Conservation (phyloP, 805 yeast species). For the Scheffersomyces lignosus region DNA sequence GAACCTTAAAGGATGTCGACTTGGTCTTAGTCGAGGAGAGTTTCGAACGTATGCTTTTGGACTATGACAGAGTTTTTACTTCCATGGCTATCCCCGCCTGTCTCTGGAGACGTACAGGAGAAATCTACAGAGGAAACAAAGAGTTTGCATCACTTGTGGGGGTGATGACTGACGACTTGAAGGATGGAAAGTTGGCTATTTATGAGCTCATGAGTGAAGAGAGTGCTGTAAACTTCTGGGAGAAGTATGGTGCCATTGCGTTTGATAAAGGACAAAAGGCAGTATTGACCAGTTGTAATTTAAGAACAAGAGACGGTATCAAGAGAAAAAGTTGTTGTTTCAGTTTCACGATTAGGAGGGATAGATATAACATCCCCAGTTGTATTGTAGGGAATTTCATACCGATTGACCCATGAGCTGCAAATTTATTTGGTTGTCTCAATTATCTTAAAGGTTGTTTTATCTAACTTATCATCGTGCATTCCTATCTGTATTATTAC, state of each 20-base stretch:
- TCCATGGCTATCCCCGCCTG: conserved; percentile 98
- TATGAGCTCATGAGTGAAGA: conserved; percentile 95
- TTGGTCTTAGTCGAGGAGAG: conserved; percentile 89
- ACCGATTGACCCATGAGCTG: conserved; percentile 55
- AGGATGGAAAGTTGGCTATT: conserved; percentile 89
- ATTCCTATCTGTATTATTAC: too few species aligned
- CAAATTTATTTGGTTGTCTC: too few species aligned
- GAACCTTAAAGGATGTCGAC: conserved; percentile 87
- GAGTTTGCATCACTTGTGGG: conserved; percentile 94
- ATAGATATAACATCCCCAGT: conserved; percentile 90
- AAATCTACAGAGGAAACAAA: conserved; percentile 90
- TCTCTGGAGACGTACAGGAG: conserved; percentile 96
- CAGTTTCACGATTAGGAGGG: conserved; percentile 90
- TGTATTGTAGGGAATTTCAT: conserved; percentile 95
- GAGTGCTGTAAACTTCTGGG: conserved; percentile 97
- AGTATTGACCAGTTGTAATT: conserved; percentile 85
- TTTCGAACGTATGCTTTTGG: conserved; percentile 89
- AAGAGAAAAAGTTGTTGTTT: conserved; percentile 85
- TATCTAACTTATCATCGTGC: too few species aligned
- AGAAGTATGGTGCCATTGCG: conserved; percentile 93
- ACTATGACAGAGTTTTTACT: conserved; percentile 92
- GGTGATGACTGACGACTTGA: conserved; percentile 82
- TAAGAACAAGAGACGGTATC: conserved; percentile 79
- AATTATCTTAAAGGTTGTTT: too few species aligned
- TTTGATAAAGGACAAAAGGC: conserved; percentile 96